Evolutionary conservation across 2,329 filamentous ascomycete species (phyloP), one percentile per base, ranked within the genome.

Genomic region (Trichoderma semiorbis): DNA sequence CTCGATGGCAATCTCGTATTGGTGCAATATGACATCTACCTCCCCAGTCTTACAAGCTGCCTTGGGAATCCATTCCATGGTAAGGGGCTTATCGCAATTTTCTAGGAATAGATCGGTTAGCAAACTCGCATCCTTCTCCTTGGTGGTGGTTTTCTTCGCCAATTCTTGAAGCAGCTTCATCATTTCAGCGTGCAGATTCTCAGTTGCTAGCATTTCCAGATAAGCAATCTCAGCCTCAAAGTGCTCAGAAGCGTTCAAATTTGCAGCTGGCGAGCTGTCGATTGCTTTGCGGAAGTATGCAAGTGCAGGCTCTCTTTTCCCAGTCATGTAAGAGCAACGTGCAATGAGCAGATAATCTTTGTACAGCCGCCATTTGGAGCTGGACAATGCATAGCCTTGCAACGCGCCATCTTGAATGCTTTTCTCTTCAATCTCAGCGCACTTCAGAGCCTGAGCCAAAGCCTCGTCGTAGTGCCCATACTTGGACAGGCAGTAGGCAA

Each of bases 41-140:
- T 79, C 76, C 3, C 77, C 76, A 0, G 77, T 77, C 47, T 81
- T 82, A 63, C 80, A 79, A 0, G 80, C 82, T 1, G 83, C 81
- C n/a, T 80, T 80, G 14, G 82, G 82, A 7, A 84, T 79, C 81
- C 81, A 83, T 67, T 84, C 82, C 32, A 81, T 75, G 1, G 82
- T 78, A 5, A 79, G 74, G 10, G 73, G 76, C 26, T 77, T 80
- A 69, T 78, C 81, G 64, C 78, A 77, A 26, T 82, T 79, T 18
- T 79, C 77, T 0, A 84, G 73, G 7, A 84, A 69, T 39, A 84
- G 79, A 47, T 81, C 78, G 0, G 80, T 78, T 7, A 84, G 74
- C 6, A 79, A 78, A 12, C 74, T 79, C 5, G 77, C 69, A 1
- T 76, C 78, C 24, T 75, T 75, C 5, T 75, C 74, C 3, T 69